Base-by-base conservation (phyloP, 164 flowering plant genomes). In the Chimonanthus salicifolius region DNA sequence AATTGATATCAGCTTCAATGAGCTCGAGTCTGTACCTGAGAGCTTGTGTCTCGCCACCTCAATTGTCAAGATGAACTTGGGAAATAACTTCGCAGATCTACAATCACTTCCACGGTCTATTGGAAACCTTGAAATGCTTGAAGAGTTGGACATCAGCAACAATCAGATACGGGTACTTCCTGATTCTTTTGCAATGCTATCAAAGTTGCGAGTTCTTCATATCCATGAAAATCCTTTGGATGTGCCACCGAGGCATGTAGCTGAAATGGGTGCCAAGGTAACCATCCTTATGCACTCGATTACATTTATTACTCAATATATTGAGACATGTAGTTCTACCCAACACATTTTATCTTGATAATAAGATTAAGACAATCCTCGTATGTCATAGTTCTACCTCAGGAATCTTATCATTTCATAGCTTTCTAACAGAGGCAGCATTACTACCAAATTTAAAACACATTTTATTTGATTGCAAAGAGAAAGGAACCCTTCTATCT, bases 1-100 rank as follows among this genome's bases (percentile, higher is more conserved):
- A 84, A 87, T 94, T 46, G 85, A 91, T 82, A 89, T 87, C 16
- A 94, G 95, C 82, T 91, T 91, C 83, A 94, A 91, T 74, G 98
- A 94, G 86, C 92, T 94, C 62, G 98, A 94, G 80, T 75, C 89
- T 0, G 88, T 94, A 47, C 95, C 98, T 0, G 97, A 91, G 88
- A 88, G 94, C 85, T 77, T 94, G 70, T 92, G 98, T 75, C 85
- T 91, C 69, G 94, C 91, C 2, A 89, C 92, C 49, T 77, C 90
- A 9, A 89, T 94, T 70, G 87, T 87, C 60, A 94, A 89, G 81
- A 70, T 94, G 86, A 87, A 92, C 62, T 71, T 94, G 16, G 86
- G 92, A 47, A 88, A 87, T 82, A 94, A 91, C 75, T 94, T 91
- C 80, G 94, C 97, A 16, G 94, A 90, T 72, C 73, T 94, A 76